These are phyloP conservation scores for Pyrenochaeta sp. DNA, from an alignment of 2,329 filamentous ascomycete genomes.

Conservation along the genomic window DNA sequence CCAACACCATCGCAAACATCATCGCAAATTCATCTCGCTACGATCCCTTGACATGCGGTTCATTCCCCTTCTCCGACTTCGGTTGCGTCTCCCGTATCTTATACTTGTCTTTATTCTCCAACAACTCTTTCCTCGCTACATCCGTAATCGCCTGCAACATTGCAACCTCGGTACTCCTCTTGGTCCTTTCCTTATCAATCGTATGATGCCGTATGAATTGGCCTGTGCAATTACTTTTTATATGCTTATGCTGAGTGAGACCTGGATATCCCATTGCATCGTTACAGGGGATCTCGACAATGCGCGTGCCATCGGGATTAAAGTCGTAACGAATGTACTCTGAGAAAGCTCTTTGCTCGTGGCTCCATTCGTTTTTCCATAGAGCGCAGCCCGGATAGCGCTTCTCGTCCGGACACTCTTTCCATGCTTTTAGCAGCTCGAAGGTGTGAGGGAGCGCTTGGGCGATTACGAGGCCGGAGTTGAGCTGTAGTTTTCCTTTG, in stretches of 20 bases:
- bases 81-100: conserved; percentile 12
- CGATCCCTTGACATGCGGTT: too few relatives aligned
- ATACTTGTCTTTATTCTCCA: conserved; percentile 15
- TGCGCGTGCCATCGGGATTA: conserved; percentile 31
- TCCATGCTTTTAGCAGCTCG: conserved; percentile 44
- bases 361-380: conserved; percentile 41
- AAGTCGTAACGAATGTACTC: conserved; percentile 48
- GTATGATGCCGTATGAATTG: conserved; percentile 43
- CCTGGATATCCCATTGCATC: conserved; percentile 46
- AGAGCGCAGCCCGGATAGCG: conserved; percentile 36
- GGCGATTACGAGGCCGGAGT: conserved; percentile 52
- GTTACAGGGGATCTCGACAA: conserved; percentile 44
- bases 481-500: conserved; percentile 46
- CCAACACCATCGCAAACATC: too few relatives aligned
- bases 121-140: conserved; percentile 17
- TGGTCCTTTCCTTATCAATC: conserved; percentile 25
- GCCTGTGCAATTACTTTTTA: conserved; percentile 31
- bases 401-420: conserved; percentile 36
- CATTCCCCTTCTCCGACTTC: too few relatives aligned
- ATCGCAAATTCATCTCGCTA: too few relatives aligned
- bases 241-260: conserved; percentile 16
- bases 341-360: conserved; percentile 46
- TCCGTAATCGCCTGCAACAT: conserved; percentile 24
- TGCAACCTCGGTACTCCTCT: conserved; percentile 22
- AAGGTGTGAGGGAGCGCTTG: conserved; percentile 41